These are phyloP conservation scores for Trypanosoma brucei DNA, from an alignment of 208 protist species.

Conservation along the genomic window DNA sequence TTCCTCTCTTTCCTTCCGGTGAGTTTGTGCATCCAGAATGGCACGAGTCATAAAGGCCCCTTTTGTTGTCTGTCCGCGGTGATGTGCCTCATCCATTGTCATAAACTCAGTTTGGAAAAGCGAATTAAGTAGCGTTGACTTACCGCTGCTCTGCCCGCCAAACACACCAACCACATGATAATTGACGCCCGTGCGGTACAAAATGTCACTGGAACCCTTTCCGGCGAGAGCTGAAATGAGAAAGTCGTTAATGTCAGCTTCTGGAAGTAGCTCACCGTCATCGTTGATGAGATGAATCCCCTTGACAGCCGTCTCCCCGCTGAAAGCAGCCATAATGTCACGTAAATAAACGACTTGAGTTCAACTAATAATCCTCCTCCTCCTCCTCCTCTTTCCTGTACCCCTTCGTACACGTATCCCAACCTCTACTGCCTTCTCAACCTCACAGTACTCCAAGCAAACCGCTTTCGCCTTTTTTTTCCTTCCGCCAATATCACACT, in stretches of 20 bases:
- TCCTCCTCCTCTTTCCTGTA: too few species aligned
- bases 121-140: conserved; percentile 96
- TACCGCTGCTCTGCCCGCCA: conserved; percentile 95
- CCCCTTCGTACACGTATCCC: too few species aligned
- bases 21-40: conserved; percentile 7
- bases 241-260: conserved; percentile 48
- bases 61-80: conserved; percentile 93
- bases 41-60: conserved; percentile 85
- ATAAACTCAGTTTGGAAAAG: conserved; percentile 95
- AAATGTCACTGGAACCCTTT: conserved; percentile 1
- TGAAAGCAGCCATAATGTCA: conserved; percentile 5
- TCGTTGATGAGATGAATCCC: conserved; percentile 61
- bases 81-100: conserved; percentile 86
- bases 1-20: too few species aligned
- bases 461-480: too few species aligned
- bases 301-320: not conserved
- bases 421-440: too few species aligned
- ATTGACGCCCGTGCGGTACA: conserved; percentile 53
- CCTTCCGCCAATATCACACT: too few species aligned
- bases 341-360: too few species aligned
- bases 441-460: too few species aligned
- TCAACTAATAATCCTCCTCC: too few species aligned
- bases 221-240: conserved; percentile 16
- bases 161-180: conserved; percentile 93
- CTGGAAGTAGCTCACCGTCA: conserved; percentile 51